Evolutionary conservation across 2,329 filamentous ascomycete genomes (phyloP).

Genomic region (Fusarium buxicola): DNA sequence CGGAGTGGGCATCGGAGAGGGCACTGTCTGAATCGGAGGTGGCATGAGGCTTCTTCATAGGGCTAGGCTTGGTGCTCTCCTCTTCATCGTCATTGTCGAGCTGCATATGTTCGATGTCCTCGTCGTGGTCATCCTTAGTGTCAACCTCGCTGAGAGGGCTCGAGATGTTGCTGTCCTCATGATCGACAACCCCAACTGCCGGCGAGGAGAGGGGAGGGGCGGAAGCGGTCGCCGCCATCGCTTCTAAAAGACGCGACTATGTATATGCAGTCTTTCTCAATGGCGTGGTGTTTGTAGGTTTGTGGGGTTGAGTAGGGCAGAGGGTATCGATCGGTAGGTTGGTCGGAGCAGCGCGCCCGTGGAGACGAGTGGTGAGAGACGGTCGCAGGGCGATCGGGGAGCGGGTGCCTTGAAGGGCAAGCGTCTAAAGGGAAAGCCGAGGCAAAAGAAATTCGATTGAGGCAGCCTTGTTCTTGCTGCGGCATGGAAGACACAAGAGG

Average conservation of each 20-base stretch:
- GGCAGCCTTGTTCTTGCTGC: constrained; percentile 4
- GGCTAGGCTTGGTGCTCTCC: constrained; percentile 46
- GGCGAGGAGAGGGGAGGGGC: constrained; percentile 61
- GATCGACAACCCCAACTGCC: constrained; percentile 55
- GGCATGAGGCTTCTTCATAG: constrained; percentile 45
- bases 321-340: constrained; percentile 24
- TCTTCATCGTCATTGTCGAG: constrained; percentile 55
- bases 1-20: constrained; percentile 65
- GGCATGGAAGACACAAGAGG: constrained; percentile 26
- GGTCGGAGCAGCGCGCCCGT: constrained; percentile 40
- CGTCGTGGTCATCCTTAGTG: constrained; percentile 79
- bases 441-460: constrained; percentile 19
- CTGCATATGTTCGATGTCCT: constrained; percentile 71
- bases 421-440: constrained; percentile 6
- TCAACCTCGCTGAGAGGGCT: constrained; percentile 95
- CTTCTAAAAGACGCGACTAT: constrained; percentile 33
- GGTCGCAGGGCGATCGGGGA: constrained; percentile 22
- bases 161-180: constrained; percentile 78
- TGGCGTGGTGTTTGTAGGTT: constrained; percentile 1
- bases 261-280: constrained; percentile 25
- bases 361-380: constrained; percentile 27
- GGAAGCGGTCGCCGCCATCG: constrained; percentile 66
- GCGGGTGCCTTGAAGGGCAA: constrained; percentile 3
- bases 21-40: constrained; percentile 63
- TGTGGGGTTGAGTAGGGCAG: constrained; percentile 12